Evolutionary conservation across 2,329 filamentous ascomycete genomes (phyloP).

Genomic region (Bisporella sp.): DNA sequence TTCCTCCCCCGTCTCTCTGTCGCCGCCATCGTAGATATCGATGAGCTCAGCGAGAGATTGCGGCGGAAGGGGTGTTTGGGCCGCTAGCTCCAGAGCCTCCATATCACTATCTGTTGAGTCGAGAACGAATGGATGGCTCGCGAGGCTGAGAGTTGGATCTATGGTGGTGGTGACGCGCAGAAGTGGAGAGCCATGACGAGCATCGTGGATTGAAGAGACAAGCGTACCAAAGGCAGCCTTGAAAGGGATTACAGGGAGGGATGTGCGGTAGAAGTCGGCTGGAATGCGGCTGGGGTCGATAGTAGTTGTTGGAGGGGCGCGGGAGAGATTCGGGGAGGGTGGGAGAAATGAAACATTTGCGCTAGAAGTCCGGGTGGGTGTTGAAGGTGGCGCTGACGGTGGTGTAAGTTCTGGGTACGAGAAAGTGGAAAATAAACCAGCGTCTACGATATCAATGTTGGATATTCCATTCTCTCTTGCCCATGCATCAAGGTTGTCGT

Average conservation of each 20-base stretch:
- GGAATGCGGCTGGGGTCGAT: background rate
- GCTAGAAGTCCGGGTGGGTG: too few relatives aligned
- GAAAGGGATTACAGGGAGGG: background rate
- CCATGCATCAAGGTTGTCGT: too few relatives aligned
- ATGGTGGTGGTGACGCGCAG: background rate
- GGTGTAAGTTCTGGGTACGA: too few relatives aligned
- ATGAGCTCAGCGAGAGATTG: slow-evolving; percentile 8
- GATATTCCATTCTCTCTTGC: too few relatives aligned
- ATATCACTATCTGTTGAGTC: background rate
- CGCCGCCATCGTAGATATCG: slow-evolving; percentile 1
- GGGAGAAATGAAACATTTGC: background rate
- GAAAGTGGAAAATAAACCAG: too few relatives aligned
- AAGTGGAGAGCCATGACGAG: background rate
- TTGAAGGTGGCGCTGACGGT: too few relatives aligned
- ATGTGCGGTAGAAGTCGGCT: background rate
- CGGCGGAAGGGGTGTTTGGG: slow-evolving; percentile 3
- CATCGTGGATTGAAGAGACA: background rate
- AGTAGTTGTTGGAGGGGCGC: background rate
- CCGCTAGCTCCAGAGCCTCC: background rate
- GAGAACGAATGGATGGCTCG: background rate
- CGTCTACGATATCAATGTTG: too few relatives aligned
- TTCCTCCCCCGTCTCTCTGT: slow-evolving; percentile 24
- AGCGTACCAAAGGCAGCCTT: too few relatives aligned
- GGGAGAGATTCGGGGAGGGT: background rate
- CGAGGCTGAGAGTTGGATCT: too few relatives aligned